Base-by-base conservation (phyloP, 192 early-diverging fungal species). In the Entrophospora sp. region DNA sequence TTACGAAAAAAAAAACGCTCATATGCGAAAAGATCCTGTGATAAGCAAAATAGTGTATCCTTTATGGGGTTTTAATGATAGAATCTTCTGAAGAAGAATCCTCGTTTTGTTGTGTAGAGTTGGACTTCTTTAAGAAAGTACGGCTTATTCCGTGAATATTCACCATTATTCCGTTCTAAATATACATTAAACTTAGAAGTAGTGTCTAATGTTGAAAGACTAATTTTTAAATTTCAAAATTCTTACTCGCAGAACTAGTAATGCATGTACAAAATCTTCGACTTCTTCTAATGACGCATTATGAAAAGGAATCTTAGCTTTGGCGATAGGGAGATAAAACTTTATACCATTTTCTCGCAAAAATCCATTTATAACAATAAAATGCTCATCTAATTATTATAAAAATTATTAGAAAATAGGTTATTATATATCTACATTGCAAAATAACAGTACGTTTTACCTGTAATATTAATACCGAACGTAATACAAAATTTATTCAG, bases 401-500 rank as follows among this genome's bases (percentile, higher is more conserved):
- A 53, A 30, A 53, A 1, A 53, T 16, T 16, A 53, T 53, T 53
- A 53, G 1, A 53, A 22, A 30, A 30, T 30, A 32, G 28, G 4
- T n/a, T n/a, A n/a, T n/a, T n/a, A n/a, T n/a, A n/a, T n/a, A n/a
- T n/a, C n/a, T n/a, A n/a, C n/a, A n/a, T n/a, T n/a, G n/a, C n/a
- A n/a, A n/a, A n/a, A n/a, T n/a, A n/a, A n/a, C n/a, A n/a, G n/a
- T n/a, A n/a, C n/a, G n/a, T n/a, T 30, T 61, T 44, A 62, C 43
- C 60, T 46, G 60, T 32, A 44, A 62, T 45, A 62, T 62, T 62
- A 2, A 62, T 32, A 32, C 60, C 60, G 45, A 62, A 62, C 24
- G 12, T 28, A 18, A 62, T 62, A 18, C 30, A 62, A 10, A 49
- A 31, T 62, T 44, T 46, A 45, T 32, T 0, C 2, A 61, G 40